A percentile compares a stretch with the other conserved stretches of the same genome.
These are phyloP conservation scores for Pestalotiopsis sp. DNA, from an alignment of 2,329 filamentous ascomycete genomes.

Conservation along the genomic window DNA sequence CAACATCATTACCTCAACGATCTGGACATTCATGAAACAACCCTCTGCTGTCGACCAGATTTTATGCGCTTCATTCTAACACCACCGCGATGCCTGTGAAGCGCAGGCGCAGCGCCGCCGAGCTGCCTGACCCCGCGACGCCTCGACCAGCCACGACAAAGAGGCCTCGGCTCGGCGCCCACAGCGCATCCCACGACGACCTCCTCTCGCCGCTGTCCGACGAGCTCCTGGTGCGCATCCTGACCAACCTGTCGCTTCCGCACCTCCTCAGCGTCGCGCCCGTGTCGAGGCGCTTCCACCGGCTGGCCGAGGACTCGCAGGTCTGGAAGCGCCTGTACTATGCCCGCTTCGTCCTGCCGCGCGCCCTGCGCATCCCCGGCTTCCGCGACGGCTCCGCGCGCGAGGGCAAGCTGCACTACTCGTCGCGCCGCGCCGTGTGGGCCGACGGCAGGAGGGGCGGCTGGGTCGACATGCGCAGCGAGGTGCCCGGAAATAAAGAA, in stretches of 20 bases:
- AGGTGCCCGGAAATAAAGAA: constrained; percentile 36
- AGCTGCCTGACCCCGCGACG: constrained; percentile 16
- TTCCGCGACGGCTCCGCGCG: constrained; percentile 45
- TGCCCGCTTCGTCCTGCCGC: constrained; percentile 80
- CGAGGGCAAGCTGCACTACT: constrained; percentile 45
- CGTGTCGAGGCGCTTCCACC: constrained; percentile 76
- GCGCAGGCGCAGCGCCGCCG: constrained; percentile 14
- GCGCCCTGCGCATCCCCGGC: constrained; percentile 75
- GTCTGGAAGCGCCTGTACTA: constrained; percentile 93
- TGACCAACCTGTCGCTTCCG: constrained; percentile 73
- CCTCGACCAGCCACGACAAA: constrained; percentile 38
- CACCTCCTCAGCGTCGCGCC: constrained; percentile 66
- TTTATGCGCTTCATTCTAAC: not conserved
- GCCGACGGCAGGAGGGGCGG: constrained; percentile 48
- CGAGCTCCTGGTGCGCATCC: constrained; percentile 83
- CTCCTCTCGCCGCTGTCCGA: constrained; percentile 77
- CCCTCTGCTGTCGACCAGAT: not conserved
- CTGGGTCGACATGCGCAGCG: constrained; percentile 56
- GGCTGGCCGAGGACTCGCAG: constrained; percentile 78
- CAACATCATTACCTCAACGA: not conserved
- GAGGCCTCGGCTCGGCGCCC: constrained; percentile 37
- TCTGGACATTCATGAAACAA: not conserved
- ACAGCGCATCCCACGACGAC: constrained; percentile 45
- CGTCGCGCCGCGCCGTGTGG: constrained; percentile 47
- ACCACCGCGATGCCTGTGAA: constrained; percentile 8